Conservation (phyloP, 129 eudicot genomes). For the Deinandra increscens region DNA sequence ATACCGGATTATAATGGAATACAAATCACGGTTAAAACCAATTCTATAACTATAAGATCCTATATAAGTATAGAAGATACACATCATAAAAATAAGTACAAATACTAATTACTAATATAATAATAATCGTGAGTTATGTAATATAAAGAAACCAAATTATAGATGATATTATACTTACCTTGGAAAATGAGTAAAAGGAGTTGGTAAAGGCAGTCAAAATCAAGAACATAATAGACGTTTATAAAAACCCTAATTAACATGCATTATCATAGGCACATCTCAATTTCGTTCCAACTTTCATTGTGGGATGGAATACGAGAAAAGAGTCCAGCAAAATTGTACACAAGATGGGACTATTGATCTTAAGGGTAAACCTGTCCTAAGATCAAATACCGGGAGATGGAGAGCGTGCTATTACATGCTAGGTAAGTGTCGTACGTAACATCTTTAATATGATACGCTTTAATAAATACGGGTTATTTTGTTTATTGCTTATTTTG, state of each 20-base stretch:
- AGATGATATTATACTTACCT: background rate
- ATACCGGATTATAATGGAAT: too few relatives aligned
- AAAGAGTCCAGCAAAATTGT: constrained; percentile 36
- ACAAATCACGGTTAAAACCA: too few relatives aligned
- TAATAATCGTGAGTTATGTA: too few relatives aligned
- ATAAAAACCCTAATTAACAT: background rate
- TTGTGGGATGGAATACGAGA: constrained; percentile 31
- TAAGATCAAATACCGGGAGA: constrained; percentile 54
- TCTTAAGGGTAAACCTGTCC: constrained; percentile 51
- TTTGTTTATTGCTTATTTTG: background rate
- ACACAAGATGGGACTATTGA: constrained; percentile 69
- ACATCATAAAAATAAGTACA: too few relatives aligned
- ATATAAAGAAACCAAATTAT: background rate
- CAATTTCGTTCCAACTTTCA: background rate
- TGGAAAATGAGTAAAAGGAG: background rate
- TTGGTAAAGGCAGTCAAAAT: constrained; percentile 2
- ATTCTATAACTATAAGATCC: too few relatives aligned
- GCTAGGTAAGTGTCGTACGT: constrained; percentile 40
- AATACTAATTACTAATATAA: too few relatives aligned
- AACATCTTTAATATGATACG: background rate
- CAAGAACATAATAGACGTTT: background rate
- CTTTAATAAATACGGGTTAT: too few relatives aligned
- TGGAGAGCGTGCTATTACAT: constrained; percentile 74
- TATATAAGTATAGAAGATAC: too few relatives aligned
- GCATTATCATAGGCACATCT: background rate